These are phyloP conservation scores for Gomphus bonarii DNA, from an alignment of 1,284 basidiomycete species.

Conservation along the genomic window DNA sequence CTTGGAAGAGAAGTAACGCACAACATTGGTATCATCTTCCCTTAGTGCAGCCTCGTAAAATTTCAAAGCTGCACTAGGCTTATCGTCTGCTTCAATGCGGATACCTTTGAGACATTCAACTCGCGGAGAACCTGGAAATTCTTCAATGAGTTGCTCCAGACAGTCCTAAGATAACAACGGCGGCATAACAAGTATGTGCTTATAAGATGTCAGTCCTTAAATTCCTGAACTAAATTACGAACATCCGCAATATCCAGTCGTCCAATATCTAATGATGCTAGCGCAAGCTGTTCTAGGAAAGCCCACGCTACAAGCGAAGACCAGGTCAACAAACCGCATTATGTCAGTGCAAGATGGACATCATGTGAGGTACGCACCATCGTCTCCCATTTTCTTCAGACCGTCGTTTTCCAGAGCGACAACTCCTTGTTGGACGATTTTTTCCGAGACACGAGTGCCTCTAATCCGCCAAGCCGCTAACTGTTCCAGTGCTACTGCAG, in stretches of 20 bases:
- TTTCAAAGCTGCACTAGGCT: slow-evolving; percentile 48
- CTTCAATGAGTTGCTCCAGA: slow-evolving; percentile 51
- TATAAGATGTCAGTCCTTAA: background rate
- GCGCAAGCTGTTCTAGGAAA: slow-evolving; percentile 79
- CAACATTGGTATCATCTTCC: slow-evolving; percentile 67
- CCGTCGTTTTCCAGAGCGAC: slow-evolving; percentile 44
- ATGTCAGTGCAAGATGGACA: background rate
- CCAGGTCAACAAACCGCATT: slow-evolving; percentile 7
- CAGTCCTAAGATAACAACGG: slow-evolving; percentile 41
- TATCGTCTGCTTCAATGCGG: slow-evolving; percentile 68
- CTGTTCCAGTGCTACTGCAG: slow-evolving; percentile 44
- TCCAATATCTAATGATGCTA: slow-evolving; percentile 82
- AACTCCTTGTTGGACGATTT: slow-evolving; percentile 56
- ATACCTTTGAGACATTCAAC: slow-evolving; percentile 81
- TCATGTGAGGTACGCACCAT: slow-evolving; percentile 31
- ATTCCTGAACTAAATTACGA: slow-evolving; percentile 22
- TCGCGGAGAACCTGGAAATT: slow-evolving; percentile 78
- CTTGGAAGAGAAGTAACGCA: slow-evolving; percentile 31
- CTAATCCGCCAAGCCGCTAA: slow-evolving; percentile 63
- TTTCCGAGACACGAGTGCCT: slow-evolving; percentile 59
- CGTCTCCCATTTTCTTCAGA: slow-evolving; percentile 45
- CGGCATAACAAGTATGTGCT: slow-evolving; percentile 11
- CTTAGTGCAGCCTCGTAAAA: slow-evolving; percentile 64
- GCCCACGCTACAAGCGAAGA: slow-evolving; percentile 55
- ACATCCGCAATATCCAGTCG: slow-evolving; percentile 77